Evolutionary conservation across 306 rosid species (phyloP), one percentile per base, ranked within the genome.

Genomic region (Glycyrrhiza uralensis): DNA sequence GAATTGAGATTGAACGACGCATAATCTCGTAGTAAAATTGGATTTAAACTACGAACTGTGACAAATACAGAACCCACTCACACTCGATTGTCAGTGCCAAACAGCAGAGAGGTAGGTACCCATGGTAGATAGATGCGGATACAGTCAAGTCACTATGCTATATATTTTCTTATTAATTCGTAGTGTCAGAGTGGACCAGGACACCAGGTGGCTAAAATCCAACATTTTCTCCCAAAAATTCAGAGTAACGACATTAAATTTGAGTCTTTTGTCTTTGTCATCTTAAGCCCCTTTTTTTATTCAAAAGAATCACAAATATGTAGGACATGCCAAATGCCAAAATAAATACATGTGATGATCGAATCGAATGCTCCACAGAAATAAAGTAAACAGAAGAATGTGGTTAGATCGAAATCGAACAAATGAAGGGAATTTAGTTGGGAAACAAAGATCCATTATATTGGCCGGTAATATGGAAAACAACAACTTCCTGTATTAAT

Each of bases 381-480:
- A 62, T 35, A 42, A 46, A 33, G 64, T 18, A 19, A 38, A 26
- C 47, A 38, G 39, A n/a, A 19, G 81, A 59, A 70, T 69, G 57
- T 69, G 44, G 38, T 59, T 69, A 59, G 71, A 59, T 56, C 11
- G n/a, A 66, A 66, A 66, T 59, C 10, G 12, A 67, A 67, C 76
- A 68, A 47, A 12, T 7, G 14, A 33, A 26, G 63, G 42, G 70
- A 76, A 62, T 63, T 63, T 71, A 36, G 44, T 17, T 4, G 58
- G 75, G 60, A 60, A 80, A 59, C 76, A 71, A 45, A 77, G 82
- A 78, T 78, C 74, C 83, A 55, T 9, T 66, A 70, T 38, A 30
- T 45, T 77, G 84, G 79, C 74, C 38, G 39, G 62, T 75, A 33
- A 66, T 62, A 38, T 72, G 41, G 39, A 52, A 15, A 15, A 51